Base-by-base conservation (phyloP, 352 stramenopile species). In the Phytophthora ramorum region DNA sequence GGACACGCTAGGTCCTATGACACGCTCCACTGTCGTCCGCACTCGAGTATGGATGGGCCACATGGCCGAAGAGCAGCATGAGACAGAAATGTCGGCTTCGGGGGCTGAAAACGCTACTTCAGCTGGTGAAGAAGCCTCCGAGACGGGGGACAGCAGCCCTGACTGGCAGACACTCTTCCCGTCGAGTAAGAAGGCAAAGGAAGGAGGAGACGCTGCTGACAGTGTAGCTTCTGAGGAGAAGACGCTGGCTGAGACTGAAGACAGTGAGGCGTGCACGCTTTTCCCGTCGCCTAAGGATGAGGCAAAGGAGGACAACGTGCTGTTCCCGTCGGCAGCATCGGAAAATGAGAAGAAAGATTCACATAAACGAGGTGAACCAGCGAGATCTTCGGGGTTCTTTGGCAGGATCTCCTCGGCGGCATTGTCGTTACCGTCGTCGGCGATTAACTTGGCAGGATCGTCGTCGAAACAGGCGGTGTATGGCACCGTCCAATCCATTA, bases 11-110 rank as follows among this genome's bases (percentile, higher is more conserved):
- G 87, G 85, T 0, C 73, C 72, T 16, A 92, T 90, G 70, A 87
- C 79, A 9, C 71, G 77, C 7, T 75, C 58, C 22, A 88, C 84
- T n/a, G 75, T 84, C 12, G 84, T 96, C 32, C 87, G 87, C n/a
- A 92, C 71, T 45, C 85, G 87, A 34, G 83, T 96, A 12, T 96
- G 87, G 87, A 83, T 95, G 66, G 87, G 85, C 0, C 62, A 28
- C 19, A 75, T 73, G 50, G 38, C 56, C 1, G 48, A 75, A 4
- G 71, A 85, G 13, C 71, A 72, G 61, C 62, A 74, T n/a, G 62
- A 64, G 20, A 20, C 14, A 4, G 44, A 59, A 52, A 14, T n/a
- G 35, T 52, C 22, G 9, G 24, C 16, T 50, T 46, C 35, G 16
- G 54, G 8, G 19, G 41, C 41, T 45, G 51, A 60, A 24, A 52